Evolutionary conservation across 495 filamentous ascomycete species (phyloP), one percentile per base, ranked within the genome.

Genomic region (Neohortaea acidophila): DNA sequence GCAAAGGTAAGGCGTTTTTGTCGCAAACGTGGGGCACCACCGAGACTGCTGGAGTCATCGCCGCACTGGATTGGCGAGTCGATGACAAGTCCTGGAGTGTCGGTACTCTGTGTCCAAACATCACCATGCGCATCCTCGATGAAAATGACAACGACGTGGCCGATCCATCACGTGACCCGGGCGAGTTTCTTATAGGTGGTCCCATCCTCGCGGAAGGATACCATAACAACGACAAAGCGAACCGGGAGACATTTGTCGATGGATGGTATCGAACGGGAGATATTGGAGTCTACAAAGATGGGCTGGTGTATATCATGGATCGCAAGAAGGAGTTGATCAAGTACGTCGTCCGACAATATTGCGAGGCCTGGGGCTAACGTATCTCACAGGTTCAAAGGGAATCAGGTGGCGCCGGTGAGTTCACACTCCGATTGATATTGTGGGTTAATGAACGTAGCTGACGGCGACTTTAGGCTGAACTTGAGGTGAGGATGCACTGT

Each of bases 251-350:
- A 0, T 60, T 78, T 32, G 69, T 68, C 2, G 77, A 69, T 26
- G 68, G 80, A 6, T 89, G 81, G 80, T 59, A 85, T 21, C 69
- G 66, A 41, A 84, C 78, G 4, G 82, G 82, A 1, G 82, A 89
- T 36, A 69, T 56, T 80, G 43, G 75, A 63, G 7, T 81, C 68
- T 51, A 73, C 75, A 43, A 63, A 2, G 57, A 72, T 9, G 72
- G 67, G 11, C 63, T 72, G 21, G 73, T 80, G 52, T 72, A 77
- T 49, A 74, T 91, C 17, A 73, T 91, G 17, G 84, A 91, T 50
- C 73, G 84, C 12, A 72, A 79, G 48, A 78, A 78, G 65, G 69
- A 34, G 32, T 84, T 3, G 84, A 94, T 55, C 65, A 92, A 5
- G 84, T 62, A 59, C 58, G n/a, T n/a, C n/a, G n/a, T n/a, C n/a